Conservation (phyloP, 345 rosid species). For the Sisymbrium irio region DNA sequence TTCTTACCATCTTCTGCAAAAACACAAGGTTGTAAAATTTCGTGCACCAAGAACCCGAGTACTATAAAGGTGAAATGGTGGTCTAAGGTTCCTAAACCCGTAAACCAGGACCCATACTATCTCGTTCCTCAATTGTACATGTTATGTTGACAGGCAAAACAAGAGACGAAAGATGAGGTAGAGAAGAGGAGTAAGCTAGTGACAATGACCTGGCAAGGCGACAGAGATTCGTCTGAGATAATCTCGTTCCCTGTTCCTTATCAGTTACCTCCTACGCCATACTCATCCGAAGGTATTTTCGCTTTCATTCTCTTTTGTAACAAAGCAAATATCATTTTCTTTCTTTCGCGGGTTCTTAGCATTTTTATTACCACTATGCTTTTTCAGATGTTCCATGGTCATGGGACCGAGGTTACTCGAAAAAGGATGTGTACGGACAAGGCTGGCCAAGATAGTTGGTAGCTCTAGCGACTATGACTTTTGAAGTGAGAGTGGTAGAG, state of each 20-base stretch:
- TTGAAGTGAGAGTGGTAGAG: neutral
- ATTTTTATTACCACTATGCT: neutral
- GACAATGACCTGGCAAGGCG: conserved; percentile 64
- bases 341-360: neutral
- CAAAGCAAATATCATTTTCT: neutral
- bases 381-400: conserved; percentile 89
- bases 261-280: conserved; percentile 73
- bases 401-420: conserved; percentile 73
- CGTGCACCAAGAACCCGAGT: conserved; percentile 49
- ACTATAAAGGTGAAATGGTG: conserved; percentile 7
- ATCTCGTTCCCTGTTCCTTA: conserved; percentile 74
- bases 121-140: neutral
- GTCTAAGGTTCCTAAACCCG: neutral
- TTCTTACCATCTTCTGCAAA: conserved; percentile 51
- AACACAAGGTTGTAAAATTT: conserved; percentile 43
- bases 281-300: conserved; percentile 60
- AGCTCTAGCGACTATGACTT: neutral
- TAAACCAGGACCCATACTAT: neutral
- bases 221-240: conserved; percentile 41
- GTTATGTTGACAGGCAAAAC: conserved; percentile 19
- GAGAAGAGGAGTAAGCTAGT: conserved; percentile 47
- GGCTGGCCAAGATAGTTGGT: conserved; percentile 62
- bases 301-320: neutral
- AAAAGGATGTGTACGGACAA: conserved; percentile 83
- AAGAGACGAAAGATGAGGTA: conserved; percentile 16